Conservation (phyloP, 805 yeast genomes). For the Vanderwaltozyma verrucispora region DNA sequence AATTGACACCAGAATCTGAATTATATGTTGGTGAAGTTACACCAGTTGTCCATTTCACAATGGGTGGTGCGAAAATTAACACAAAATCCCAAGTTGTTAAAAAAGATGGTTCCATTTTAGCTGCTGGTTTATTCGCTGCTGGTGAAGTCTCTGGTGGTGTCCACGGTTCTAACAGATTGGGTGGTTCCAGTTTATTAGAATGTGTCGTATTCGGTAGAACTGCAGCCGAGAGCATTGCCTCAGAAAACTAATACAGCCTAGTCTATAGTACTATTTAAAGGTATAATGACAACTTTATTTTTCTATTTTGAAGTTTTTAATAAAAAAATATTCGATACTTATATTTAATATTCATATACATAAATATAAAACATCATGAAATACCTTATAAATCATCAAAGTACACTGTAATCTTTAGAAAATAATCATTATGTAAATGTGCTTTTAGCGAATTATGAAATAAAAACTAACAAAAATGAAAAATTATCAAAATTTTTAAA, state of each 20-base stretch:
- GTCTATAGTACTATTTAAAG: neutral
- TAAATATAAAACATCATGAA: no score
- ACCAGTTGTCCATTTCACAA: constrained; percentile 56
- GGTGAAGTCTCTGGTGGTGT: constrained; percentile 66
- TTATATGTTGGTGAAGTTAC: constrained; percentile 44
- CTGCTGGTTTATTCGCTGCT: constrained; percentile 45
- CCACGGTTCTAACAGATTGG: constrained; percentile 53
- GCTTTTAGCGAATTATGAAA: no score
- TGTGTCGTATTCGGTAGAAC: constrained; percentile 52
- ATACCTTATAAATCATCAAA: no score
- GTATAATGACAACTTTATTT: neutral
- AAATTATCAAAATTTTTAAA: no score
- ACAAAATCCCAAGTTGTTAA: constrained; percentile 35
- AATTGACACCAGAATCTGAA: constrained; percentile 15
- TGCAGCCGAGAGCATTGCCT: constrained; percentile 33
- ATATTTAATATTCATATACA: no score
- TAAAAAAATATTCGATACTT: no score
- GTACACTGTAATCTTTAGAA: no score
- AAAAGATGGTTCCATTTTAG: constrained; percentile 23
- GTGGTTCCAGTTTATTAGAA: constrained; percentile 47
- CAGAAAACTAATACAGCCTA: neutral
- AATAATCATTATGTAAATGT: no score
- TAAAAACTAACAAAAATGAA: no score
- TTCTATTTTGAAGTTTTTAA: neutral
- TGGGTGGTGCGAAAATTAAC: constrained; percentile 55